These are phyloP conservation scores for Pulveroboletus ravenelii DNA, from an alignment of 768 basidiomycete species.

Conservation along the genomic window DNA sequence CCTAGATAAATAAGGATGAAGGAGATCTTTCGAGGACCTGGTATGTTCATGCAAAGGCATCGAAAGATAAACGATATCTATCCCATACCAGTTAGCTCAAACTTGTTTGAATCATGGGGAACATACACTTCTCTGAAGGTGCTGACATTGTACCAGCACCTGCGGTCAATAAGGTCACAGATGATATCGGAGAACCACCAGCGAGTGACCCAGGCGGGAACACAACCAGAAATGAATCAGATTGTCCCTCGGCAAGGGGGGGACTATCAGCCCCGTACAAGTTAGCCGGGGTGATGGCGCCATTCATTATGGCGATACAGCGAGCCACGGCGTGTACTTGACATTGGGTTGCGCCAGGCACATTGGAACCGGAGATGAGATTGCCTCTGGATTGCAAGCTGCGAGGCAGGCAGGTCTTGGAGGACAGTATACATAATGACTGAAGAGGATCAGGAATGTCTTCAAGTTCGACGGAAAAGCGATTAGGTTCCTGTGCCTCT, in stretches of 20 bases:
- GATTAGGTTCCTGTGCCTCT: slow-evolving; percentile 4
- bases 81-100: slow-evolving; percentile 2
- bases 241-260: slow-evolving; percentile 16
- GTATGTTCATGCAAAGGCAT: slow-evolving; percentile 39
- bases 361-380: slow-evolving; percentile 6
- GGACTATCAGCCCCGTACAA: slow-evolving; percentile 24
- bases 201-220: slow-evolving; percentile 66
- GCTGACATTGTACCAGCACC: slow-evolving; percentile 73
- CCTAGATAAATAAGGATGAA: slow-evolving; percentile 53
- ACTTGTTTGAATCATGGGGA: background rate
- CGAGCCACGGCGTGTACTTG: slow-evolving; percentile 34
- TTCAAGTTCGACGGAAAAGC: slow-evolving; percentile 48
- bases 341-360: background rate
- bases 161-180: slow-evolving; percentile 60
- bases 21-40: slow-evolving; percentile 35
- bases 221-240: slow-evolving; percentile 65
- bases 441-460: slow-evolving; percentile 57
- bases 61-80: slow-evolving; percentile 59
- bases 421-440: slow-evolving; percentile 53
- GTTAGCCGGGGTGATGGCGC: slow-evolving; percentile 21
- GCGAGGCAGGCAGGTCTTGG: slow-evolving; percentile 33
- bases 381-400: slow-evolving; percentile 23
- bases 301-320: slow-evolving; percentile 49
- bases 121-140: slow-evolving; percentile 60
- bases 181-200: slow-evolving; percentile 41